phyloP scores from a whole-genome alignment of 768 basidiomycete species.

The Boletus bicolor region DNA sequence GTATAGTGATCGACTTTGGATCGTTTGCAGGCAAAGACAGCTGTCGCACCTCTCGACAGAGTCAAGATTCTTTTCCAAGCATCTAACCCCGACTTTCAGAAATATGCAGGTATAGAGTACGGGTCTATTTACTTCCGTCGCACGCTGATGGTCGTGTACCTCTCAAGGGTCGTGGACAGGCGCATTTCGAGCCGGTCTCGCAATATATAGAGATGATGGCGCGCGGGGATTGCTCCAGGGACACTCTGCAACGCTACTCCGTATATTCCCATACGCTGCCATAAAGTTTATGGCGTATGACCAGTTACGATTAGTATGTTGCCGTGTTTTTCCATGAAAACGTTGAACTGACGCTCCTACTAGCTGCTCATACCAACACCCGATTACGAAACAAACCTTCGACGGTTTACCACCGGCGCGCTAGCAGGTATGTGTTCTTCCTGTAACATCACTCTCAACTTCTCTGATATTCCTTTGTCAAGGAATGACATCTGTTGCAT shows the following conservation, averaged over 20 bases:
- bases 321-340: background rate
- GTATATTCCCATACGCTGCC: slow-evolving; percentile 95
- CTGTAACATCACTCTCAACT: background rate
- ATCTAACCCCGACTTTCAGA: slow-evolving; percentile 89
- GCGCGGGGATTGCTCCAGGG: slow-evolving; percentile 87
- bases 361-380: slow-evolving; percentile 85
- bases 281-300: slow-evolving; percentile 98
- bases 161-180: slow-evolving; percentile 81
- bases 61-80: slow-evolving; percentile 99
- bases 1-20: slow-evolving; percentile 8
- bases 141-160: slow-evolving; percentile 5
- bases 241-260: slow-evolving; percentile 89
- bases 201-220: slow-evolving; percentile 69
- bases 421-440: slow-evolving; percentile 61
- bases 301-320: slow-evolving; percentile 69
- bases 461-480: background rate
- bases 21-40: slow-evolving; percentile 76
- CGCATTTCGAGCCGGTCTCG: slow-evolving; percentile 67
- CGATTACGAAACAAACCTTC: slow-evolving; percentile 69
- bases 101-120: slow-evolving; percentile 78
- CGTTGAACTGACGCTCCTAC: background rate
- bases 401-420: slow-evolving; percentile 85
- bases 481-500: slow-evolving; percentile 84
- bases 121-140: slow-evolving; percentile 25
- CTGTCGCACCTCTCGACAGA: slow-evolving; percentile 92